A percentile compares a stretch with the other conserved stretches of the same genome.
These are phyloP conservation scores for Combretum micranthum DNA, from an alignment of 345 rosid genomes.

Conservation along the genomic window DNA sequence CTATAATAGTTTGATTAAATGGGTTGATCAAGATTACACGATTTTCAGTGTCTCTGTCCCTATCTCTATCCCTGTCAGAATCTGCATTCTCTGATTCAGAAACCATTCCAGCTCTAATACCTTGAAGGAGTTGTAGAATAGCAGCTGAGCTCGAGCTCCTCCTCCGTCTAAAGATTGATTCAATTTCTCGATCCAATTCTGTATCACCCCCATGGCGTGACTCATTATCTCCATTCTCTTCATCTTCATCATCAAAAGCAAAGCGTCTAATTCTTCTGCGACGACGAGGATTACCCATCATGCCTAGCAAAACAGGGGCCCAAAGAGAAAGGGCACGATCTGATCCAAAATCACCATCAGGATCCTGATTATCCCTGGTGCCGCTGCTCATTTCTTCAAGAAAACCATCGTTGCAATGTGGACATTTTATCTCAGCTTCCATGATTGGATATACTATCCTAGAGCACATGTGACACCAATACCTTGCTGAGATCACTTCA, in stretches of 20 bases:
- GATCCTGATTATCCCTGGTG: conserved; percentile 20
- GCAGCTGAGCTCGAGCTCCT: conserved; percentile 61
- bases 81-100: conserved; percentile 46
- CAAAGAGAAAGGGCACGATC: conserved; percentile 80
- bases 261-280: conserved; percentile 53
- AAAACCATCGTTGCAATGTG: conserved; percentile 58
- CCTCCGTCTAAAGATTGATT: conserved; percentile 51
- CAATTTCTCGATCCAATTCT: conserved; percentile 60
- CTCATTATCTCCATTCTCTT: conserved; percentile 14
- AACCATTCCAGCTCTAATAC: conserved; percentile 58
- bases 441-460: conserved; percentile 56
- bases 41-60: conserved; percentile 23
- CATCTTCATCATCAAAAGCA: conserved; percentile 42
- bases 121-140: conserved; percentile 69
- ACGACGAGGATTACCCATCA: conserved; percentile 63
- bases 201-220: conserved; percentile 35
- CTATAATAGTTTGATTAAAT: conserved; percentile 37
- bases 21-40: conserved; percentile 42
- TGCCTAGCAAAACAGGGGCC: conserved; percentile 82
- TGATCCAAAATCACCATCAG: conserved; percentile 55
- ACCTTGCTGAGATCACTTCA: conserved; percentile 33
- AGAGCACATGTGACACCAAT: conserved; percentile 65
- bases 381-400: conserved; percentile 34
- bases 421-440: conserved; percentile 78
- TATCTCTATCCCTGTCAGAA: conserved; percentile 6